These are phyloP conservation scores for Aspergillus steynii DNA, from an alignment of 495 filamentous ascomycete genomes.

Conservation along the genomic window DNA sequence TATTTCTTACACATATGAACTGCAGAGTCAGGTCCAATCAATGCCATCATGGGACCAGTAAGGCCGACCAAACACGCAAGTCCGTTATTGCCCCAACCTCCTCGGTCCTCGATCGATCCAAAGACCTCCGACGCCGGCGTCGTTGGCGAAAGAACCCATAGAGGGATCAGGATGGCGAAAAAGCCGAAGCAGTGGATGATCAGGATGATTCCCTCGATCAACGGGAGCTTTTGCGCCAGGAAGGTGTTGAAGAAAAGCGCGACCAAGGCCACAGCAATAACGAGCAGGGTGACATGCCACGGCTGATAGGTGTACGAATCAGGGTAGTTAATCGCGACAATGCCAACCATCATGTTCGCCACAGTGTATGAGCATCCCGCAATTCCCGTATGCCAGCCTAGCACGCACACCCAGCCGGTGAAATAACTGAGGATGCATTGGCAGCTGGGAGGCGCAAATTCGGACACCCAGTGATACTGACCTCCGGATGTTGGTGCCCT, in stretches of 20 bases:
- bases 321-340: constrained; percentile 37
- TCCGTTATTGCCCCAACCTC: constrained; percentile 40
- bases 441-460: constrained; percentile 29
- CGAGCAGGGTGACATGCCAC: constrained; percentile 45
- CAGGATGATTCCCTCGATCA: constrained; percentile 38
- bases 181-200: constrained; percentile 43
- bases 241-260: constrained; percentile 43
- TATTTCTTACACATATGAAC: constrained; percentile 24
- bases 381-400: constrained; percentile 44
- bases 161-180: constrained; percentile 36
- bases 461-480: constrained; percentile 49
- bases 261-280: constrained; percentile 40
- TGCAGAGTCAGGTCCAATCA: constrained; percentile 22
- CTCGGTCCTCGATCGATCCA: constrained; percentile 43
- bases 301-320: constrained; percentile 25
- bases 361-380: constrained; percentile 33
- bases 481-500: constrained; percentile 41
- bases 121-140: constrained; percentile 42
- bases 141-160: constrained; percentile 46
- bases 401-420: constrained; percentile 45
- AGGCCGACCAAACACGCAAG: constrained; percentile 30
- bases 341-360: constrained; percentile 40
- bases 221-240: constrained; percentile 37
- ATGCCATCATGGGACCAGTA: constrained; percentile 35
- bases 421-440: constrained; percentile 43